Conservation (phyloP, 306 rosid genomes). For the Prunus mume region DNA sequence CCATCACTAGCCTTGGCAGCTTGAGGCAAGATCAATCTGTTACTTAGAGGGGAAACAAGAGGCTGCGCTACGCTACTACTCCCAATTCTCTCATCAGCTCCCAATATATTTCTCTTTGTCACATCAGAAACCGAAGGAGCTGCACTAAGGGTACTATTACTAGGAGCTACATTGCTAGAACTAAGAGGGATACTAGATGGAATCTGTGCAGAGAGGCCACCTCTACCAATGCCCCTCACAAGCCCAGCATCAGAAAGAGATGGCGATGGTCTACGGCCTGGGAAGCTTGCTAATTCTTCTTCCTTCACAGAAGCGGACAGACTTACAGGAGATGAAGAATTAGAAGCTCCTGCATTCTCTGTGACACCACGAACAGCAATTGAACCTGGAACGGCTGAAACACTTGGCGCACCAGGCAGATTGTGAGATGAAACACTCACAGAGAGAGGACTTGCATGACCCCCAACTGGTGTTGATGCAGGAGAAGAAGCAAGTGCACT, state of each 20-base stretch:
- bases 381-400: slow-evolving; percentile 51
- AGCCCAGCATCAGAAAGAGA: slow-evolving; percentile 78
- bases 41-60: slow-evolving; percentile 67
- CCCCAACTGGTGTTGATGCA: slow-evolving; percentile 60
- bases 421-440: slow-evolving; percentile 52
- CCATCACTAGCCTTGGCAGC: slow-evolving; percentile 69
- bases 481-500: slow-evolving; percentile 52
- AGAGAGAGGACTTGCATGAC: slow-evolving; percentile 47
- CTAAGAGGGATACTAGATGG: slow-evolving; percentile 57
- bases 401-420: slow-evolving; percentile 46
- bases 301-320: slow-evolving; percentile 65
- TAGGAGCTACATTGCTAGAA: slow-evolving; percentile 58
- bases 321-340: slow-evolving; percentile 51
- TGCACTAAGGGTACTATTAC: slow-evolving; percentile 58
- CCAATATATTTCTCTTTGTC: slow-evolving; percentile 71
- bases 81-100: slow-evolving; percentile 80
- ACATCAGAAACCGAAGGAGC: slow-evolving; percentile 70
- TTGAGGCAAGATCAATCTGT: slow-evolving; percentile 66
- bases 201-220: slow-evolving; percentile 59
- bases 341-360: slow-evolving; percentile 50
- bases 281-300: slow-evolving; percentile 69
- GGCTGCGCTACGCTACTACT: slow-evolving; percentile 75
- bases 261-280: slow-evolving; percentile 80
- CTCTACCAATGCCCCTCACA: slow-evolving; percentile 63
- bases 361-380: slow-evolving; percentile 47